Evolutionary conservation across 164 flowering plant genomes (phyloP).

Genomic region (Vitis labrusca): DNA sequence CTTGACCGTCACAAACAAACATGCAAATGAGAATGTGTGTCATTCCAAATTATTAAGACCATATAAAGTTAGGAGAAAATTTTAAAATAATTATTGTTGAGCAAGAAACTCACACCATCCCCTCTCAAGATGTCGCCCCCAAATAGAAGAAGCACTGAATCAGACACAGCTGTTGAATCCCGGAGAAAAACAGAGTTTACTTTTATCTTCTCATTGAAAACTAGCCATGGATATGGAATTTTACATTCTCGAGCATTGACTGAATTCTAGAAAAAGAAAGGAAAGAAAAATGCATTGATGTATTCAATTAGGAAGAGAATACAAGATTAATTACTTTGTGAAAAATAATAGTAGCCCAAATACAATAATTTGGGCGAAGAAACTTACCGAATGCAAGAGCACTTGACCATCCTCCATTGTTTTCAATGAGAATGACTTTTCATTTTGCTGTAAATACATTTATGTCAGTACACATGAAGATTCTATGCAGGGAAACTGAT

Average conservation of each 20-base stretch:
- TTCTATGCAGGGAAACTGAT: not conserved
- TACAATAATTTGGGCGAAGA: not conserved
- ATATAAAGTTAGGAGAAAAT: not conserved
- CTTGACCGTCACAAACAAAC: not conserved
- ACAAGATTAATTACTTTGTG: not conserved
- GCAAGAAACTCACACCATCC: conserved; percentile 45
- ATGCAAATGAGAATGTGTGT: not conserved
- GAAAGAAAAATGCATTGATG: not conserved
- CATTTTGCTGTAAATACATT: conserved; percentile 63
- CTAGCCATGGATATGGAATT: conserved; percentile 93
- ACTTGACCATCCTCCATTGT: conserved; percentile 98
- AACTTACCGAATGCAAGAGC: conserved; percentile 73
- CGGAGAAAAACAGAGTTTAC: conserved; percentile 85
- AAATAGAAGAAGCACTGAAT: conserved; percentile 85
- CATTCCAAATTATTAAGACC: not conserved
- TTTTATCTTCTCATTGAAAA: conserved; percentile 93
- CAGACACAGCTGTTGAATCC: conserved; percentile 94
- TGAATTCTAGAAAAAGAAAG: conserved; percentile 57
- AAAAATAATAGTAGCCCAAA: not conserved
- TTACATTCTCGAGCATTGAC: conserved; percentile 71
- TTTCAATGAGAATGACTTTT: conserved; percentile 71
- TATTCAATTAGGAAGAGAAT: not conserved
- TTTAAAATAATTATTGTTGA: not conserved
- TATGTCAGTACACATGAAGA: conserved; percentile 4
- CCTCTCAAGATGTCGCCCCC: conserved; percentile 79